Conservation (phyloP, 495 filamentous ascomycete species). For the Xylaria acuta region DNA sequence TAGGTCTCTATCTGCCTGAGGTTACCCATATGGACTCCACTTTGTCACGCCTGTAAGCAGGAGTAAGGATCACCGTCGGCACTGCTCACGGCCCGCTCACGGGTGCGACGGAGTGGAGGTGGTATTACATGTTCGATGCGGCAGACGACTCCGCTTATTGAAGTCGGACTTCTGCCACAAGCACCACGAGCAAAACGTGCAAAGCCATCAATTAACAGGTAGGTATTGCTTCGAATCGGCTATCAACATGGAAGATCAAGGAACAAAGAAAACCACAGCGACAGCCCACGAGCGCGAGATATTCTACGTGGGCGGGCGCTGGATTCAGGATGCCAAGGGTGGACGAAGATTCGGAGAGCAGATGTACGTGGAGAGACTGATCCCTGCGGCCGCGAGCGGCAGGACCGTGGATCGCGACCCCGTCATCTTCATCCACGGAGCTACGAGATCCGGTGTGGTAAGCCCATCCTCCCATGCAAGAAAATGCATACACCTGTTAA, state of each 20-base stretch:
- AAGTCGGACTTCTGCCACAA: background rate
- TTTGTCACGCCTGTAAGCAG: no score
- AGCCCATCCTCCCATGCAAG: constrained; percentile 15
- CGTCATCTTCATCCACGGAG: constrained; percentile 61
- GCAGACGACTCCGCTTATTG: background rate
- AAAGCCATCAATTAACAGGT: background rate
- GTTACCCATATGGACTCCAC: no score
- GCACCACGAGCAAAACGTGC: background rate
- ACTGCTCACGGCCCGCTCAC: no score
- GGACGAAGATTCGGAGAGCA: constrained; percentile 52
- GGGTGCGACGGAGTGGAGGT: no score
- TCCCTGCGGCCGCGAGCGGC: constrained; percentile 36
- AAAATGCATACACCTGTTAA: background rate
- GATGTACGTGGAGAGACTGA: constrained; percentile 65
- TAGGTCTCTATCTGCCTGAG: background rate
- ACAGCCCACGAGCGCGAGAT: constrained; percentile 40
- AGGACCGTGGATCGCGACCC: constrained; percentile 45
- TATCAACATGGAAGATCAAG: background rate
- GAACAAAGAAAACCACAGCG: background rate
- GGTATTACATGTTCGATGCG: background rate
- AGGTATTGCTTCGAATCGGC: background rate
- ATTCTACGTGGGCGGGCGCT: constrained; percentile 59
- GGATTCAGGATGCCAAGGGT: constrained; percentile 42
- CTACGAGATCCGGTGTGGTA: constrained; percentile 59
- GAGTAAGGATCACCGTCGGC: no score